Evolutionary conservation across 768 basidiomycete species (phyloP).

Genomic region (Suillus variegatus): DNA sequence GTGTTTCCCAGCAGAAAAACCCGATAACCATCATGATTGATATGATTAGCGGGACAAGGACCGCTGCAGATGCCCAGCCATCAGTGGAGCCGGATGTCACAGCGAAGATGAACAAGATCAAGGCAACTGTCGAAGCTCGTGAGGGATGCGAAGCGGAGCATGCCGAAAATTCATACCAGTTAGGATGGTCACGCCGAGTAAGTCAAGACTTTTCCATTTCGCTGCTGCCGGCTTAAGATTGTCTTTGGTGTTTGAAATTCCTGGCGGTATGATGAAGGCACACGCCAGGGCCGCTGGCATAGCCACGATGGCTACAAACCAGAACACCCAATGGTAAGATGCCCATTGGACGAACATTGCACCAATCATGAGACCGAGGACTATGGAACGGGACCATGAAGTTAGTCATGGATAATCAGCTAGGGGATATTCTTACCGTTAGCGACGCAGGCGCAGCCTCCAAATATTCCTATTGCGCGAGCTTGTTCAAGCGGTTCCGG

Average conservation of each 20-base stretch:
- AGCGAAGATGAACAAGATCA: conserved; percentile 40
- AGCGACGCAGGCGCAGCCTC: conserved; percentile 46
- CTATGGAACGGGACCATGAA: conserved; percentile 21
- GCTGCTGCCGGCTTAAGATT: background rate
- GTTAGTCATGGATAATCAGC: background rate
- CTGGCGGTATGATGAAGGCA: conserved; percentile 37
- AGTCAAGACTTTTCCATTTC: conserved; percentile 37
- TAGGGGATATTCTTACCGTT: conserved; percentile 35
- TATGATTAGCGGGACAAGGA: conserved; percentile 48
- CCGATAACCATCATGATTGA: conserved; percentile 39
- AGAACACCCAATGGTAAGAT: conserved; percentile 55
- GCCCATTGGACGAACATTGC: conserved; percentile 42
- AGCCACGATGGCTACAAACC: conserved; percentile 43
- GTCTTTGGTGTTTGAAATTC: conserved; percentile 9
- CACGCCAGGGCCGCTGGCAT: conserved; percentile 32
- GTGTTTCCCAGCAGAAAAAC: conserved; percentile 56
- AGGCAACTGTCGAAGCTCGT: conserved; percentile 19
- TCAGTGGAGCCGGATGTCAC: conserved; percentile 47
- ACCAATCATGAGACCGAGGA: conserved; percentile 45
- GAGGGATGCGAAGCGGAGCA: background rate
- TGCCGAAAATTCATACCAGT: conserved; percentile 29
- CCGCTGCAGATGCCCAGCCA: conserved; percentile 49
- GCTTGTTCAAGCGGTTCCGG: conserved; percentile 48
- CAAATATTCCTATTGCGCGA: conserved; percentile 48
- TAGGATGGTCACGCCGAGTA: conserved; percentile 39